A percentile compares a stretch with the other conserved stretches of the same genome.
Evolutionary conservation across 2,329 filamentous ascomycete species (phyloP).

Genomic region (Pleoardoris graminearum): DNA sequence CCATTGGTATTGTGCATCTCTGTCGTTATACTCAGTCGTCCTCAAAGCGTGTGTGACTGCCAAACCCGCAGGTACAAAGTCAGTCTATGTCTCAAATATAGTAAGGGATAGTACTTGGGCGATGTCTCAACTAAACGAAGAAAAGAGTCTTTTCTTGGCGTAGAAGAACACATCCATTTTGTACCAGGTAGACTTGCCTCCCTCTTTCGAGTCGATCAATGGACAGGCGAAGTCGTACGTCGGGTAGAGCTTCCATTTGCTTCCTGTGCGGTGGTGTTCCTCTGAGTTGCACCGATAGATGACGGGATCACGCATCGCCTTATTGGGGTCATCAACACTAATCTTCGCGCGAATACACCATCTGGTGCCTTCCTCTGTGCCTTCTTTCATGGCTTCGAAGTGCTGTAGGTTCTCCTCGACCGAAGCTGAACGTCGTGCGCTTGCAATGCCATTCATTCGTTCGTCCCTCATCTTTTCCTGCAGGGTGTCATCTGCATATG

Average conservation of each 20-base stretch:
- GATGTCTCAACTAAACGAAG: too few species aligned
- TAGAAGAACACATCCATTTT: too few species aligned
- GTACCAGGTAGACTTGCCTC: too few species aligned
- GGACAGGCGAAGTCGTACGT: conserved; percentile 88
- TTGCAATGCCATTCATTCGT: conserved; percentile 81
- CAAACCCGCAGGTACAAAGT: too few species aligned
- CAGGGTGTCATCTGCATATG: conserved; percentile 93
- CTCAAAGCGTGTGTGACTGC: conserved; percentile 82
- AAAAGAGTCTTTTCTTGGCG: too few species aligned
- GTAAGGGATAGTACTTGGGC: too few species aligned
- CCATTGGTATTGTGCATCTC: conserved; percentile 86
- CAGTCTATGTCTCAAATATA: too few species aligned
- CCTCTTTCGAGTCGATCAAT: conserved; percentile 78
- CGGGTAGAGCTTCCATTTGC: conserved; percentile 81
- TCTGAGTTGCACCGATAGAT: conserved; percentile 90
- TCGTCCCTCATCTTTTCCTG: conserved; percentile 85
- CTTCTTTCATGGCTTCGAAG: conserved; percentile 93
- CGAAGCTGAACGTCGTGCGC: conserved; percentile 74
- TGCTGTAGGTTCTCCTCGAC: conserved; percentile 83
- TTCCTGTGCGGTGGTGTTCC: conserved; percentile 76
- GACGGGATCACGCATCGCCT: conserved; percentile 93
- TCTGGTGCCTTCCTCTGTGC: conserved; percentile 73
- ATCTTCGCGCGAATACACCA: conserved; percentile 97
- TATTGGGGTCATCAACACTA: conserved; percentile 88
- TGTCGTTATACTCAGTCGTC: conserved; percentile 85